Base-by-base conservation (phyloP, 768 basidiomycete species). In the Tylopilus plumbeoviolaceoides region DNA sequence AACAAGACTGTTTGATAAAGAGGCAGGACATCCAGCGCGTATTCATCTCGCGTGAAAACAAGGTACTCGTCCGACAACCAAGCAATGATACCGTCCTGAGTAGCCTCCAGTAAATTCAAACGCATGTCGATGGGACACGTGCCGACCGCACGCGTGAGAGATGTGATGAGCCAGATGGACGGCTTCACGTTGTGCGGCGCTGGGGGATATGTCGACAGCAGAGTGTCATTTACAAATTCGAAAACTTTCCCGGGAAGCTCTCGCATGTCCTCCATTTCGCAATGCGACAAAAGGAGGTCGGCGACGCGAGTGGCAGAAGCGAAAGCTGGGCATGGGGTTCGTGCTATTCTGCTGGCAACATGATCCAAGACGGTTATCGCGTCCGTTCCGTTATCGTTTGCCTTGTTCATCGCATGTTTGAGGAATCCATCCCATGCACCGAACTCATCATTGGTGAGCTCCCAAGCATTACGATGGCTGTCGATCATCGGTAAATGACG, bases 201-300 rank as follows among this genome's bases (percentile, higher is more conserved):
- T 0, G 87, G 85, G 0, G 89, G 89, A 68, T 91, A 91, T 9
- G 78, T 78, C 9, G 78, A 73, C 20, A 72, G 68, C 52, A 91
- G 72, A 0, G 80, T 80, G 40, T 81, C 78, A 54, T 83, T 81
- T 48, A 83, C 73, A 49, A 88, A 78, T 42, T 81, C 78, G 27
- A 89, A 65, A 15, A 89, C 61, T 21, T 69, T 63, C 14, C 70
- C 67, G 3, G 89, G 86, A 1, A 85, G 64, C 18, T 80, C 76
- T 23, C 78, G 75, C 35, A 76, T 69, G 4, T 82, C 80, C 28
- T 70, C 59, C 52, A 79, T 71, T 18, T 81, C 78, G 43, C 84
- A 63, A 42, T 81, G 74, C 1, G 78, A 75, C 33, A 90, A 63
- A 5, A 90, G 71, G 14, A 81, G 64, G 59, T 91, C 89, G 7